Percentiles rank a stretch among this genome's conserved stretches.
Conservation (phyloP, 176 grass and related monocot species). For the Triticum turgidum region DNA sequence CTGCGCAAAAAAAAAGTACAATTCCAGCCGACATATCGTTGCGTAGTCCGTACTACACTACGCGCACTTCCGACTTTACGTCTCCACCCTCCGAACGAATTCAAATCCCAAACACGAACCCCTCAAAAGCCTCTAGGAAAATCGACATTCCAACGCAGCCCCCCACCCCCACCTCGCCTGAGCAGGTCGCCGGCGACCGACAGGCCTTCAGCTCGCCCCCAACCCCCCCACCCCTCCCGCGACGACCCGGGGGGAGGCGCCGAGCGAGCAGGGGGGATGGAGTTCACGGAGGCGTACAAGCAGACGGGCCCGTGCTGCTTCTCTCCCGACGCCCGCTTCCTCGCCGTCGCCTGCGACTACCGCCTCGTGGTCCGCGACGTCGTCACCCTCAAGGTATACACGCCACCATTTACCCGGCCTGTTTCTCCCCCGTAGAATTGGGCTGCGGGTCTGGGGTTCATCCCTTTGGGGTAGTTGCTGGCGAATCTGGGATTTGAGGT, state of each 20-base stretch:
- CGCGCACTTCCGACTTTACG: background rate
- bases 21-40: background rate
- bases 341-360: constrained; percentile 81
- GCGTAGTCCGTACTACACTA: background rate
- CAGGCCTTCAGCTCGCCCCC: background rate
- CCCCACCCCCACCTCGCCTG: constrained; percentile 20
- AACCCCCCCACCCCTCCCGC: background rate
- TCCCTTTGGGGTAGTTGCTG: background rate
- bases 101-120: constrained; percentile 29
- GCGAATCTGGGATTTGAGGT: constrained; percentile 26
- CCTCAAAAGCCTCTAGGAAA: background rate
- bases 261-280: constrained; percentile 47
- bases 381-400: constrained; percentile 63
- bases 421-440: background rate
- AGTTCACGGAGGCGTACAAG: constrained; percentile 90
- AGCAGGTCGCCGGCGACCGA: constrained; percentile 27
- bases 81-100: constrained; percentile 19
- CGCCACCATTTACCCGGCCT: background rate
- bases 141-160: constrained; percentile 2
- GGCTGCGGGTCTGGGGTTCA: constrained; percentile 34
- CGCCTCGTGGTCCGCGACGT: constrained; percentile 85
- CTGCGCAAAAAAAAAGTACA: too few species aligned
- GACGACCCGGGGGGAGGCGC: constrained; percentile 10
- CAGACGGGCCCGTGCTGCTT: constrained; percentile 86
- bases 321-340: constrained; percentile 76